A percentile compares a stretch with the other conserved stretches of the same genome.
phyloP scores from a whole-genome alignment of 306 rosid genomes.

The Lathyrus sativus region DNA sequence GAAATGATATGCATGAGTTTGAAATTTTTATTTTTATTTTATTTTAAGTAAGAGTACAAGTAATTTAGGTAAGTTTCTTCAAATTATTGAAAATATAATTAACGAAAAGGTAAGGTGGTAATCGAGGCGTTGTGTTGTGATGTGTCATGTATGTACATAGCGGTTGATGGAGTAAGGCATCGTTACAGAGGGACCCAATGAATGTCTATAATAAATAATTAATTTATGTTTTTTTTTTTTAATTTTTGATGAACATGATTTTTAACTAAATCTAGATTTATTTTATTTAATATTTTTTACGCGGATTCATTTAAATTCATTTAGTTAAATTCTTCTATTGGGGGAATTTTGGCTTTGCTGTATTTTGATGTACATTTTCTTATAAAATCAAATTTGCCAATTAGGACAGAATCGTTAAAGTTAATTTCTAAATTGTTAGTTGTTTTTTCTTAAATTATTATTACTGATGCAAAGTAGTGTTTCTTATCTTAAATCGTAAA shows the following conservation, averaged over 20 bases:
- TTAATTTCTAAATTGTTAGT: neutral
- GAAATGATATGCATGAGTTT: neutral
- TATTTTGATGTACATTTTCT: neutral
- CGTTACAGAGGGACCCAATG: slow-evolving; percentile 3
- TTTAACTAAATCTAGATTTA: neutral
- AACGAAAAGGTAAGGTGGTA: slow-evolving; percentile 1
- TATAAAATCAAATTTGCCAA: neutral
- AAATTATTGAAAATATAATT: neutral
- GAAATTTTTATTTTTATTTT: neutral
- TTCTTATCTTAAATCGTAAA: too few species aligned
- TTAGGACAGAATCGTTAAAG: neutral
- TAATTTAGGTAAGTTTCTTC: slow-evolving; percentile 14
- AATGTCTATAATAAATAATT: neutral
- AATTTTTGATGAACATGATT: neutral
- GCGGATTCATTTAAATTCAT: neutral
- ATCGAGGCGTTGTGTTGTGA: neutral
- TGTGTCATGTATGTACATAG: neutral
- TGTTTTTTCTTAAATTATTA: too few species aligned
- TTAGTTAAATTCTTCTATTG: neutral
- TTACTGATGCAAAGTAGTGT: too few species aligned
- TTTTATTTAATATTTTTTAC: neutral
- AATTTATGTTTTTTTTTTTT: neutral
- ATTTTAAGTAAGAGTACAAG: neutral
- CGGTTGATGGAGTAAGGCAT: slow-evolving; percentile 16
- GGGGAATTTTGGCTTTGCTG: neutral